Evolutionary conservation across 441 rosid species (phyloP).

Genomic region (Brassica hybrid): DNA sequence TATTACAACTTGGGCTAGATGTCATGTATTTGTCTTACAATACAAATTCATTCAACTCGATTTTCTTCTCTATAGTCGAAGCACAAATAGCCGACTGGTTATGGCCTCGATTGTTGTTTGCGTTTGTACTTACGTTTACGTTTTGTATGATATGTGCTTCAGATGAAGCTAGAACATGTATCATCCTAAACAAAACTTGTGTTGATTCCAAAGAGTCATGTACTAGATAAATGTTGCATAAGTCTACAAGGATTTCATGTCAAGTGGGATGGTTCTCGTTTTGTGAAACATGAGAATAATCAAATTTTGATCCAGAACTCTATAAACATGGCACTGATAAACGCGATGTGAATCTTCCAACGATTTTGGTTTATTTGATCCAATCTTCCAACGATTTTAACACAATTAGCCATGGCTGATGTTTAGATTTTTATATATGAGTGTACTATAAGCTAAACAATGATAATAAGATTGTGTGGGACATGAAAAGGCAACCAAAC

Average conservation of each 20-base stretch:
- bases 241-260: background rate
- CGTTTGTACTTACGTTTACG: background rate
- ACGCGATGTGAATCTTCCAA: background rate
- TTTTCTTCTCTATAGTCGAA: background rate
- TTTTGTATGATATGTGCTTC: background rate
- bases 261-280: background rate
- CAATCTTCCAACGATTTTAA: background rate
- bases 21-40: constrained; percentile 7
- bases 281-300: too few species aligned
- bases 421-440: background rate
- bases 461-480: background rate
- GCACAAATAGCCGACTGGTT: background rate
- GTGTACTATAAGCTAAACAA: constrained; percentile 6
- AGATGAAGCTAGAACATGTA: background rate
- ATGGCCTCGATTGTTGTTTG: constrained; percentile 1
- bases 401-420: constrained; percentile 9
- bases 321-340: background rate
- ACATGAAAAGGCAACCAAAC: constrained; percentile 2
- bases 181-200: background rate
- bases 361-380: constrained; percentile 6
- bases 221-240: background rate
- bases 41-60: background rate
- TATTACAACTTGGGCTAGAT: background rate
- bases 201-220: background rate
- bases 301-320: background rate